A percentile compares a stretch with the other conserved stretches of the same genome.
These are phyloP conservation scores for Chrysoporthe deuterocubensis DNA, from an alignment of 2,329 filamentous ascomycete species.

Conservation along the genomic window DNA sequence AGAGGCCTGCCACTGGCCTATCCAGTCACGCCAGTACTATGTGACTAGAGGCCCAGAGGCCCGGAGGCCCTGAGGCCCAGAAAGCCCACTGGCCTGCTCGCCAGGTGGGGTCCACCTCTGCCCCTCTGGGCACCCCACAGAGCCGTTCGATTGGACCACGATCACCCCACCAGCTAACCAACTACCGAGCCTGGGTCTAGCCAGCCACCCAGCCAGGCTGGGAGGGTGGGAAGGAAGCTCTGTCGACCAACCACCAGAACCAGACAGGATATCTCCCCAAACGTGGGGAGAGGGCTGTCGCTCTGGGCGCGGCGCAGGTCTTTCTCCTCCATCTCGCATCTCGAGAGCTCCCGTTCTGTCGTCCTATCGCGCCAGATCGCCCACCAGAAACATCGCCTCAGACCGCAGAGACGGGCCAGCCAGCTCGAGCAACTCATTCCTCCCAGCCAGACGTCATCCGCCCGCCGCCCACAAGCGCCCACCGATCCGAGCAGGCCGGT, in stretches of 20 bases:
- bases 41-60: too few relatives aligned
- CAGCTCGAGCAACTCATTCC: not conserved
- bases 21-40: too few relatives aligned
- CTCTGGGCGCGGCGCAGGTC: not conserved
- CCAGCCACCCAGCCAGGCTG: not conserved
- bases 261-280: not conserved
- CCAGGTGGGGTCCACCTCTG: too few relatives aligned
- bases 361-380: too few relatives aligned
- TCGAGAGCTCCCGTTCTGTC: too few relatives aligned
- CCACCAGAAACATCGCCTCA: not conserved
- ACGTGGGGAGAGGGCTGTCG: not conserved
- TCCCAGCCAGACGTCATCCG: not conserved
- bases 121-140: too few relatives aligned
- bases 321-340: not conserved
- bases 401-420: not conserved
- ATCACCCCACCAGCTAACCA: conserved; percentile 19
- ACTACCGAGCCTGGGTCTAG: conserved; percentile 10
- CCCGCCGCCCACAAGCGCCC: conserved; percentile 6
- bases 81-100: not conserved
- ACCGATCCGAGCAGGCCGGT: conserved; percentile 1
- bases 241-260: not conserved
- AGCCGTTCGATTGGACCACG: conserved; percentile 13
- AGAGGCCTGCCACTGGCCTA: too few relatives aligned
- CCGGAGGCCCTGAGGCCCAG: not conserved
- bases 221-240: not conserved